A percentile compares a stretch with the other conserved stretches of the same genome.
Evolutionary conservation across 345 rosid species (phyloP).

Genomic region (Dipteronia sinensis): DNA sequence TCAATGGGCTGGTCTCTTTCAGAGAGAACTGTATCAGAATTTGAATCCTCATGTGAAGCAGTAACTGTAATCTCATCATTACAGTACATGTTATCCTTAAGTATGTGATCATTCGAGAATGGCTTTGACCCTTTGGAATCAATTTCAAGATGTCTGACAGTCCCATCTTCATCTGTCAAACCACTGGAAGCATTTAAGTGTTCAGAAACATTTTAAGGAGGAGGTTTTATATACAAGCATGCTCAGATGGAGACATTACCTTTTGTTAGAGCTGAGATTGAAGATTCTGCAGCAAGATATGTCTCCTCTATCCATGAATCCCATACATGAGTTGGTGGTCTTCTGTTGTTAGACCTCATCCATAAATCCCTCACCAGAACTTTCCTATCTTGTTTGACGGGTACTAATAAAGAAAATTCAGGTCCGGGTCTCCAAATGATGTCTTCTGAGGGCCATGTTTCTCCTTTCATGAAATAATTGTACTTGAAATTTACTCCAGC

Average conservation of each 20-base stretch:
- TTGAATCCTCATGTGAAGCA: constrained; percentile 30
- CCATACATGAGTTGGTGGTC: constrained; percentile 53
- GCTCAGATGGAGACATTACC: constrained; percentile 59
- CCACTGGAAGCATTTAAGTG: constrained; percentile 94
- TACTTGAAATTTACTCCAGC: constrained; percentile 80
- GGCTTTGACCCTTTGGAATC: constrained; percentile 33
- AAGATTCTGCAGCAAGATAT: constrained; percentile 37
- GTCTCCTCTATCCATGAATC: constrained; percentile 80
- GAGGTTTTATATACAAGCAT: constrained; percentile 24
- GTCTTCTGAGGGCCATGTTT: constrained; percentile 48
- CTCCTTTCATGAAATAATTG: constrained; percentile 66
- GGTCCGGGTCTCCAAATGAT: constrained; percentile 89
- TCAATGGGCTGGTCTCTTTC: constrained; percentile 76
- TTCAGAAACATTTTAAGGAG: constrained; percentile 57
- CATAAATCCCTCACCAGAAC: constrained; percentile 82
- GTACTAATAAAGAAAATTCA: constrained; percentile 68
- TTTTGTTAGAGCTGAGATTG: constrained; percentile 36
- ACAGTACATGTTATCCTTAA: constrained; percentile 35
- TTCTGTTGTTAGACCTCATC: constrained; percentile 46
- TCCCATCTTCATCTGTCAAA: constrained; percentile 79
- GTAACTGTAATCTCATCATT: constrained; percentile 31
- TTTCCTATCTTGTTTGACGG: constrained; percentile 47
- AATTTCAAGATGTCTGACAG: constrained; percentile 27
- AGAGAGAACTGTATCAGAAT: constrained; percentile 33
- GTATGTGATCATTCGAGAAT: constrained; percentile 37